Evolutionary conservation across 768 basidiomycete genomes (phyloP).

Genomic region (Naganishia vaughanmartiniae): DNA sequence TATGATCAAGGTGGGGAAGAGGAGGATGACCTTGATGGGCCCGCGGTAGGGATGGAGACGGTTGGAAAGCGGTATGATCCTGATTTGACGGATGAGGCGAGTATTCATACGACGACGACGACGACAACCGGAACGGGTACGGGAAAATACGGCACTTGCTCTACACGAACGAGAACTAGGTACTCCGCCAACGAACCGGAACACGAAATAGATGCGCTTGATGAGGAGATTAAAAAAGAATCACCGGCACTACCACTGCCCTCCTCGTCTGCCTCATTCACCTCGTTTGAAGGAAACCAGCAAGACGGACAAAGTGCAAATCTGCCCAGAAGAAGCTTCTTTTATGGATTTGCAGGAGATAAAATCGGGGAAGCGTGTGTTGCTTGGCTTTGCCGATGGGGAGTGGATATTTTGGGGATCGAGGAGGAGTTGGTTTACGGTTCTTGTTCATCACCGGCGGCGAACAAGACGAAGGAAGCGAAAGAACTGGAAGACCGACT

Average conservation of each 20-base stretch:
- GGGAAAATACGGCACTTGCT: background rate
- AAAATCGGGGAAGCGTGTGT: conserved; percentile 87
- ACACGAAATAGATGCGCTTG: background rate
- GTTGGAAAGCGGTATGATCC: conserved; percentile 1
- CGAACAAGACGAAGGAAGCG: no score
- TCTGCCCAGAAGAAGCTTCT: conserved; percentile 42
- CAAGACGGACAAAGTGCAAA: no score
- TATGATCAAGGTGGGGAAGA: no score
- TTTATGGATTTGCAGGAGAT: conserved; percentile 83
- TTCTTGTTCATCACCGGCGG: background rate
- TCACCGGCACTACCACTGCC: background rate
- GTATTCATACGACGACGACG: background rate
- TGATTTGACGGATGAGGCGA: background rate
- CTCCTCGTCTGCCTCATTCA: background rate
- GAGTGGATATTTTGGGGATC: conserved; percentile 67
- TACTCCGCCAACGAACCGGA: background rate
- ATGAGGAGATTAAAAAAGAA: conserved; percentile 12
- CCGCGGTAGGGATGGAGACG: conserved; percentile 4
- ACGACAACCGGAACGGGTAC: background rate
- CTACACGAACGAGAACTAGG: background rate
- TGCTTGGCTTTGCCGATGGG: conserved; percentile 87
- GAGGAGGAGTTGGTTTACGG: conserved; percentile 55
- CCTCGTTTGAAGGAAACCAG: background rate
- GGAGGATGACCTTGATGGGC: background rate
- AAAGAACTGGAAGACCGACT: background rate